Percentiles rank a stretch among this genome's conserved stretches.
Evolutionary conservation across 2,329 filamentous ascomycete species (phyloP).

Genomic region (Colletotrichum somersetense): DNA sequence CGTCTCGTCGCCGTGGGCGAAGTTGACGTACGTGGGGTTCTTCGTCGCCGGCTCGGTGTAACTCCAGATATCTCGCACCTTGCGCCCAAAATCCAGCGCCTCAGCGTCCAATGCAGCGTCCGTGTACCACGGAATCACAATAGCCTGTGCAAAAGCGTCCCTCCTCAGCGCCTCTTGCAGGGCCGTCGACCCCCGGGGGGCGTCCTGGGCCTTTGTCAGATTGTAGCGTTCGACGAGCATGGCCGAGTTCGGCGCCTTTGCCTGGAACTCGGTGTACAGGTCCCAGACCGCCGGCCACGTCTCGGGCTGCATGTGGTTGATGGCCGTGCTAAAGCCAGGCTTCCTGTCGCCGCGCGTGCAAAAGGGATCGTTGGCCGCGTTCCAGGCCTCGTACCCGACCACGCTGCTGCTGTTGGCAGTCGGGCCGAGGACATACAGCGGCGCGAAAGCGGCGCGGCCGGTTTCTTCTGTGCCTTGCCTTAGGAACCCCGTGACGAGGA

Average conservation of each 20-base stretch:
- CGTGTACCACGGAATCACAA: constrained; percentile 56
- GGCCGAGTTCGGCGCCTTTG: constrained; percentile 49
- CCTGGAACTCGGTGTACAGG: constrained; percentile 52
- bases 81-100: constrained; percentile 51
- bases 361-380: constrained; percentile 53
- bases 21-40: constrained; percentile 50
- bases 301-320: constrained; percentile 50
- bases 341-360: constrained; percentile 55
- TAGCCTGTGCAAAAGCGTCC: constrained; percentile 50
- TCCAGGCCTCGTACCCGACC: constrained; percentile 54
- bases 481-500: constrained; percentile 49
- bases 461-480: constrained; percentile 50
- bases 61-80: constrained; percentile 49
- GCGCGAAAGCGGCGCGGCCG: constrained; percentile 50
- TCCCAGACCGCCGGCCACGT: constrained; percentile 57
- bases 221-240: constrained; percentile 55
- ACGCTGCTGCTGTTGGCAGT: constrained; percentile 45
- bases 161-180: constrained; percentile 51
- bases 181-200: constrained; percentile 38
- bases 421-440: constrained; percentile 52
- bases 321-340: constrained; percentile 52
- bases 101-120: constrained; percentile 51
- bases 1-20: constrained; percentile 50
- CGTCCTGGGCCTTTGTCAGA: constrained; percentile 47
- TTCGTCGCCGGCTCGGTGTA: constrained; percentile 38